Evolutionary conservation across 192 early-diverging fungal genomes (phyloP).

Genomic region (Mortierella antarctica): DNA sequence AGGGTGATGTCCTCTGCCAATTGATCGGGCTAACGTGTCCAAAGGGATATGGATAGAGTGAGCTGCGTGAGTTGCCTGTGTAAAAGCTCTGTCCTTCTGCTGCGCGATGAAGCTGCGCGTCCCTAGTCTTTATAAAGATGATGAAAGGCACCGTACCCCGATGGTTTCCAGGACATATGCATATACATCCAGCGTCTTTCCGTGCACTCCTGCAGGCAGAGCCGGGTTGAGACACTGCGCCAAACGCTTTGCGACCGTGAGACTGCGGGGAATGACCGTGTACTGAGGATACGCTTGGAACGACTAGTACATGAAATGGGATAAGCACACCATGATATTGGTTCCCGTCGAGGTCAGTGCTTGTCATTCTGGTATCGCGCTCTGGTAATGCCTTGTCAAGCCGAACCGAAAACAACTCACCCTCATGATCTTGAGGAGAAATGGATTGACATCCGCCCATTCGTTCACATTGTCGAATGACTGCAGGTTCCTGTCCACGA

Average conservation of each 20-base stretch:
- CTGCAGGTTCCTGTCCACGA: slow-evolving; percentile 86
- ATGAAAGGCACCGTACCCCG: slow-evolving; percentile 63
- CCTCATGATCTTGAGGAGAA: slow-evolving; percentile 84
- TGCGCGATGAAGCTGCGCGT: neutral
- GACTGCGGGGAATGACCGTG: slow-evolving; percentile 82
- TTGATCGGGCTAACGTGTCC: slow-evolving; percentile 67
- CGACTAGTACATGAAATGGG: slow-evolving; percentile 55
- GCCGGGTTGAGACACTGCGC: slow-evolving; percentile 97
- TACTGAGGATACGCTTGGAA: slow-evolving; percentile 85
- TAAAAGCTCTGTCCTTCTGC: neutral
- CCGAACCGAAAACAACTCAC: slow-evolving; percentile 49
- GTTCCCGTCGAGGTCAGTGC: too few relatives aligned
- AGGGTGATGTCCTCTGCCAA: slow-evolving; percentile 84
- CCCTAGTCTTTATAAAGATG: neutral
- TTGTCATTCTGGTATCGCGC: too few relatives aligned
- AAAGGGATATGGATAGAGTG: slow-evolving; percentile 14
- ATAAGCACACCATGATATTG: neutral
- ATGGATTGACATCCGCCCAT: slow-evolving; percentile 96
- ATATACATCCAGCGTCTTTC: slow-evolving; percentile 92
- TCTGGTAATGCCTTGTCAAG: too few relatives aligned
- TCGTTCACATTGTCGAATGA: slow-evolving; percentile 95
- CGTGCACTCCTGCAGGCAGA: slow-evolving; percentile 94
- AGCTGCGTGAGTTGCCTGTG: neutral
- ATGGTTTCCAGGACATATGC: slow-evolving; percentile 78
- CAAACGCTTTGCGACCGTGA: slow-evolving; percentile 88